Base-by-base conservation (phyloP, 1,139 yeast species). In the Yamadazyma membranifaciens region DNA sequence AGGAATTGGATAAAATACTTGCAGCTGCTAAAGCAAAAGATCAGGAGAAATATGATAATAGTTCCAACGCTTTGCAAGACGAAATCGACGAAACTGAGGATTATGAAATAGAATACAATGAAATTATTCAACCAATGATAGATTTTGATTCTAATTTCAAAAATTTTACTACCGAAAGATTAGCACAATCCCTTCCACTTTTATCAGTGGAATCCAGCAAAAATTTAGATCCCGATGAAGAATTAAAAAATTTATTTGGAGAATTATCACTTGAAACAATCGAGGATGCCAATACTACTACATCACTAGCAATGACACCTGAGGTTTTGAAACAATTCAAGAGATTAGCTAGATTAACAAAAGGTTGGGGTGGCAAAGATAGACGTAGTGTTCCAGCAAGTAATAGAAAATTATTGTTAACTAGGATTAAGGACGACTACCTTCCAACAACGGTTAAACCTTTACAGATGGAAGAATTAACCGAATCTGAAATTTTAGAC, bases 361-460 rank as follows among this genome's bases (percentile, higher is more conserved):
- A 87, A 50, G 88, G 88, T 15, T 87, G 95, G 94, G 83, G 89
- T 37, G 95, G 95, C 0, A 78, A 80, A 49, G 95, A 87, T 55
- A 79, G 83, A 43, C 63, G 84, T 38, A 67, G 80, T 10, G 78
- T 86, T 5, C 91, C 95, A 0, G 94, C 94, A 7, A 78, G 87
- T 0, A 63, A 81, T 0, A 71, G 89, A 47, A 83, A 83, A 50
- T 62, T 87, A 38, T 68, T 79, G 9, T 68, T 88, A 44, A 82
- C 95, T 0, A 81, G 82, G 52, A 80, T 88, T 33, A 77, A 84
- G 56, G 91, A 86, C 47, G 94, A 86, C 56, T 87, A 92, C 86
- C 61, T 87, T 13, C 95, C 95, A 1, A 78, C 88, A 0, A 65
- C 77, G 14, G 73, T 75, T 43, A 82, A 83, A 45, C 85, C 86